Percentiles rank a stretch among this genome's conserved stretches.
phyloP scores from a whole-genome alignment of 495 filamentous ascomycete genomes.

The Cladorrhinum samala region DNA sequence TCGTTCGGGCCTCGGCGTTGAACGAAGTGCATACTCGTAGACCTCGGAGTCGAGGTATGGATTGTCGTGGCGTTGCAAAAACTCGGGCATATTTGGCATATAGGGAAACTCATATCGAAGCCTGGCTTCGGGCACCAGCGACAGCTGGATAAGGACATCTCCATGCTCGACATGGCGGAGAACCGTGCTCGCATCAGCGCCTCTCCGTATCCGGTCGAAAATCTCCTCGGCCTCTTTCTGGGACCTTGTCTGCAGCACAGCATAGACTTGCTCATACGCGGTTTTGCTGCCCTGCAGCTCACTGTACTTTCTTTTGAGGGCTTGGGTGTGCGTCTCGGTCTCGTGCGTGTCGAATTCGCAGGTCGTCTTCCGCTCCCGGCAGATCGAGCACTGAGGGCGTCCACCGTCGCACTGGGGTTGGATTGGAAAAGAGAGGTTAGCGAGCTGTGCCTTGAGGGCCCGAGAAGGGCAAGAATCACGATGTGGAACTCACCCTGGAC shows the following conservation, averaged over 20 bases:
- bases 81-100: slow-evolving; percentile 31
- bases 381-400: slow-evolving; percentile 32
- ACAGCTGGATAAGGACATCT: slow-evolving; percentile 33
- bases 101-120: slow-evolving; percentile 40
- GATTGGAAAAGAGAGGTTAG: background rate
- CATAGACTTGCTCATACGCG: slow-evolving; percentile 31
- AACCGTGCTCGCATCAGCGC: slow-evolving; percentile 29
- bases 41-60: slow-evolving; percentile 35
- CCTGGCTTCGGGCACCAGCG: slow-evolving; percentile 31
- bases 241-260: slow-evolving; percentile 26
- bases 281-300: slow-evolving; percentile 31
- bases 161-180: slow-evolving; percentile 34
- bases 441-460: background rate
- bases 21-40: slow-evolving; percentile 19
- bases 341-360: slow-evolving; percentile 36
- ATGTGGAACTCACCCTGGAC: slow-evolving; percentile 46
- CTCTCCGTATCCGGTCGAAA: slow-evolving; percentile 31
- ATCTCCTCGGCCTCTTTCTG: slow-evolving; percentile 32
- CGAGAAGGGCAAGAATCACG: background rate
- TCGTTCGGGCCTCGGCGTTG: background rate
- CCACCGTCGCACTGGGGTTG: slow-evolving; percentile 34
- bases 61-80: slow-evolving; percentile 25
- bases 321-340: slow-evolving; percentile 36
- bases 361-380: slow-evolving; percentile 26
- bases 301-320: slow-evolving; percentile 35